Base-by-base conservation (phyloP, 140 eudicot genomes). In the Flaveria floridana region DNA sequence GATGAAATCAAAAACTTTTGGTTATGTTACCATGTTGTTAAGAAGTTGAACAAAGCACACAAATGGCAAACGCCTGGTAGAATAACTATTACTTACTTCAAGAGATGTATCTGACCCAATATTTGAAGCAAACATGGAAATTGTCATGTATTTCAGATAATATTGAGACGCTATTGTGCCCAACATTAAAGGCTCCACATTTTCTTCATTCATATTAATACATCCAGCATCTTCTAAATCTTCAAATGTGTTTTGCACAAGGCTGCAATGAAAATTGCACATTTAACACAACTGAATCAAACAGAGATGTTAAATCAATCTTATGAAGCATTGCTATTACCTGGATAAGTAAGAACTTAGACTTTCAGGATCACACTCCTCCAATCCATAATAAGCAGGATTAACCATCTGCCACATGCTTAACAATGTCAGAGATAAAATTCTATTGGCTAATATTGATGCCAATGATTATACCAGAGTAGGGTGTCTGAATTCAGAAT, bases 191-290 rank as follows among this genome's bases (percentile, higher is more conserved):
- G 99, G 89, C 70, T 85, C 96, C 82, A 93, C 97, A 63, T 84
- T 83, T 70, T 90, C 96, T 74, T 90, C 99, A 68, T 78, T 70
- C 62, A 90, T 86, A 57, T 85, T 86, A 62, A 93, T 85, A 80
- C 99, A 93, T 56, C 99, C 99, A 78, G 91, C 80, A 80, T 93
- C 99, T 88, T 93, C 99, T 75, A 93, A 86, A 84, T 93, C 99
- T 82, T 93, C 99, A 85, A 93, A 93, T 56, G 99, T 93, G 78
- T 81, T 82, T 51, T 86, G 87, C 57, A 82, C 97, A 73, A 93
- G 77, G 84, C 99, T 93, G 87, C 53, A 62, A 50, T 7, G 19
- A 34, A 75, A 75, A 52, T 59, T 20, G 55, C 55, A 39, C 41
- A 41, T 65, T 79, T 14, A 80, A 57, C 16, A 69, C 65, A 28